These are phyloP conservation scores for Rachicladosporium sp. DNA, from an alignment of 2,329 filamentous ascomycete species.

Conservation along the genomic window DNA sequence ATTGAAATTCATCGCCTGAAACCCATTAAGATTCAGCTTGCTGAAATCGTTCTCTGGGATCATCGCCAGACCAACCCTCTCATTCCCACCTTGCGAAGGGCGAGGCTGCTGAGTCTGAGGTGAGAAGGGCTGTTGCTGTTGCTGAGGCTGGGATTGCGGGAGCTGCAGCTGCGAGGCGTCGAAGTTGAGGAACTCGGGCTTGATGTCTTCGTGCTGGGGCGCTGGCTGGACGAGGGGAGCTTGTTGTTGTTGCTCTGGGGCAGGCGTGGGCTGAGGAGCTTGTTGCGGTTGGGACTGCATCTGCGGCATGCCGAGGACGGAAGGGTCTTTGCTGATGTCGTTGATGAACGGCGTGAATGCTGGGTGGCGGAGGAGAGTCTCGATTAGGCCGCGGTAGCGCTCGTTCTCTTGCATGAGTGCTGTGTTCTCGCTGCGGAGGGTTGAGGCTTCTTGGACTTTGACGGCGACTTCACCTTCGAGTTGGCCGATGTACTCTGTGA, in stretches of 20 bases:
- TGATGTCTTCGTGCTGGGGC: conserved; percentile 23
- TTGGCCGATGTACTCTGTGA: conserved; percentile 84
- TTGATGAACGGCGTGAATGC: conserved; percentile 36
- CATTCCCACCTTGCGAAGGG: conserved; percentile 17
- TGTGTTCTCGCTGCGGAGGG: conserved; percentile 69
- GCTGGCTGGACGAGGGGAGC: conserved; percentile 9
- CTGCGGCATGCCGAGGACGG: conserved; percentile 16
- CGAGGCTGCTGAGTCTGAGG: conserved; percentile 10
- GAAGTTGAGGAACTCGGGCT: conserved; percentile 25
- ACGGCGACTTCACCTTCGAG: conserved; percentile 78
- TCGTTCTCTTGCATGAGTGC: conserved; percentile 56
- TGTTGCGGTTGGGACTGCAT: conserved; percentile 19
- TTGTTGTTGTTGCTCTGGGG: conserved; percentile 9
- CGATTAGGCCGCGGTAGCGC: conserved; percentile 52
- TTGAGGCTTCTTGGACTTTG: conserved; percentile 73
- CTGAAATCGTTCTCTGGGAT: conserved; percentile 73
- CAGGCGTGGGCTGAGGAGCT: conserved; percentile 9
- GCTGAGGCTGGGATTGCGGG: conserved; percentile 8
- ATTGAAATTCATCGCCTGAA: conserved; percentile 34
- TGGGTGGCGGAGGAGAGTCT: conserved; percentile 51
- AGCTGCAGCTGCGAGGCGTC: conserved; percentile 26
- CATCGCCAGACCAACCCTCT: conserved; percentile 63
- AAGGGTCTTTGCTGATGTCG: conserved; percentile 29
- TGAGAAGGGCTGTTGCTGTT: conserved; percentile 7
- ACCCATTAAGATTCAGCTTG: conserved; percentile 50